Base-by-base conservation (phyloP, 139 green algal genomes). In the Micractinium sp. region DNA sequence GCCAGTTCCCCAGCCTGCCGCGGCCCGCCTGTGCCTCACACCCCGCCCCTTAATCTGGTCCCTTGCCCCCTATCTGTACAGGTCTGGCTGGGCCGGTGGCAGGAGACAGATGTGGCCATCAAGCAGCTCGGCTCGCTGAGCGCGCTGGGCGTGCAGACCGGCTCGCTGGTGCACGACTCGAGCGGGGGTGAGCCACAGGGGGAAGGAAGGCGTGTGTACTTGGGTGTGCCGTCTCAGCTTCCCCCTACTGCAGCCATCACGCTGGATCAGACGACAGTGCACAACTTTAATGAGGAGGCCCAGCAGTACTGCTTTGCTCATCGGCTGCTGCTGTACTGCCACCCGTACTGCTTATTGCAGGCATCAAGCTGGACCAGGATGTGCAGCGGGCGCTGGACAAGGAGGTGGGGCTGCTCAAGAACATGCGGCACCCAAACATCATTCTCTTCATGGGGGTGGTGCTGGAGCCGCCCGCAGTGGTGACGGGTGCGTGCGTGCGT, bases 381-480 rank as follows among this genome's bases (percentile, higher is more conserved):
- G 86, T 92, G 39, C 84, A 93, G 84, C 75, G 85, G 16, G 85
- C 81, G 60, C 78, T 95, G 67, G 87, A 95, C 60, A 88, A 92
- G 87, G 94, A 96, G 91, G 94, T 94, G 29, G 81, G 85, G 38
- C 93, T 96, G 69, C 92, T 96, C 91, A 69, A 81, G 31, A 79
- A 81, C 35, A 92, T 96, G 89, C 83, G 91, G 29, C 93, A 95
- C 83, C 94, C 93, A 33, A 96, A 96, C 84, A 89, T 96, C 38
- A 93, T 96, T 33, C 89, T 95, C 56, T 96, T 95, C 91, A 92
- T 96, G 91, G 93, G 95, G 82, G 93, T 95, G 85, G 95, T 94
- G 71, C 69, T 80, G n/a, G 83, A 91, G 56, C 91, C 91, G 74
- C 38, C 88, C 27, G 89, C 83, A 67, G 81, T 93, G n/a, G 88